A percentile compares a stretch with the other conserved stretches of the same genome.
phyloP scores from a whole-genome alignment of 176 grass and related monocot genomes.

The Juncus effusus region DNA sequence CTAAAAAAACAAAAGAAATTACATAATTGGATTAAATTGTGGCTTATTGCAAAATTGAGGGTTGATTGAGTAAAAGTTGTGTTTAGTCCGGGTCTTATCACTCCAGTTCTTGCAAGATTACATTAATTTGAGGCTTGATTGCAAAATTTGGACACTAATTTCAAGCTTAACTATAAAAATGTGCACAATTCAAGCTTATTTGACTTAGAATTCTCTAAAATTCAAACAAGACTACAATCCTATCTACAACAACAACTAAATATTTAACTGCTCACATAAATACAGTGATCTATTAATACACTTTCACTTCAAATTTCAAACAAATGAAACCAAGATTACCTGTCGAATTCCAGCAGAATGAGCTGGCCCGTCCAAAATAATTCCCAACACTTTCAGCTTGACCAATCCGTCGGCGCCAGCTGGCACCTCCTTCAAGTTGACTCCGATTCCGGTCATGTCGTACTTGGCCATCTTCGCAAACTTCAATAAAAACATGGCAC shows the following conservation, averaged over 20 bases:
- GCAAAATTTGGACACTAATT: background rate
- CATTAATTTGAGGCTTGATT: background rate
- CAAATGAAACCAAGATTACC: conserved; percentile 29
- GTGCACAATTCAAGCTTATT: background rate
- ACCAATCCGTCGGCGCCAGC: conserved; percentile 45
- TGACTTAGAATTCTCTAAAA: background rate
- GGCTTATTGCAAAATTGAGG: conserved; percentile 6
- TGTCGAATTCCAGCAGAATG: conserved; percentile 83
- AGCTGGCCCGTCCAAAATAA: conserved; percentile 85
- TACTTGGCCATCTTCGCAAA: conserved; percentile 98
- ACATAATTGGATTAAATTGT: background rate
- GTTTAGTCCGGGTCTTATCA: no score
- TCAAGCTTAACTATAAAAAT: conserved; percentile 10
- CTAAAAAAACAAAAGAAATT: conserved; percentile 44
- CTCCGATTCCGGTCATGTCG: conserved; percentile 80
- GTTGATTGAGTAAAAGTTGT: no score
- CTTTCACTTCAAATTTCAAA: background rate
- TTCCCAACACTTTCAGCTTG: conserved; percentile 86
- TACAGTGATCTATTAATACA: background rate
- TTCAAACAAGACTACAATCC: background rate
- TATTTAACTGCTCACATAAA: background rate
- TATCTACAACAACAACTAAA: background rate
- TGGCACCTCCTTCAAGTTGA: conserved; percentile 84
- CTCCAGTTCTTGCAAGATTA: no score
- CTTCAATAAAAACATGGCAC: conserved; percentile 59